A percentile compares a stretch with the other conserved stretches of the same genome.
These are phyloP conservation scores for Hysterium pulicare DNA, from an alignment of 2,329 filamentous ascomycete genomes.

Conservation along the genomic window DNA sequence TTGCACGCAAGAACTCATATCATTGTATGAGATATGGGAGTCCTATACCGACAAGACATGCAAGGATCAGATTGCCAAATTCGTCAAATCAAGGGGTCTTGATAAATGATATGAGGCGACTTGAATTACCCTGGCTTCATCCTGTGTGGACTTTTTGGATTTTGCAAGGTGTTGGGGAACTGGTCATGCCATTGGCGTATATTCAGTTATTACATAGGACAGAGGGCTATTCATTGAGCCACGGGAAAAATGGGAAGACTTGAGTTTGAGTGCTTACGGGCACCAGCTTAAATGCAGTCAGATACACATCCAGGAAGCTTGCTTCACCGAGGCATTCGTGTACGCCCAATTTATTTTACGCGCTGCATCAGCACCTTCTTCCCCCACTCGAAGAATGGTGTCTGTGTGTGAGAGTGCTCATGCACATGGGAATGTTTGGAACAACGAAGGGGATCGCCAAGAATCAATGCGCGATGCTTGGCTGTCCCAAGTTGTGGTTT, in stretches of 20 bases:
- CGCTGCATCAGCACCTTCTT: neutral
- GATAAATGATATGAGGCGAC: conserved; percentile 48
- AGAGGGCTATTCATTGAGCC: no score
- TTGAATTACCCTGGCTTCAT: no score
- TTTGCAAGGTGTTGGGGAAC: conserved; percentile 1
- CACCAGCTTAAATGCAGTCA: conserved; percentile 1
- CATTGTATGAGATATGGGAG: conserved; percentile 77
- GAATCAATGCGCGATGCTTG: conserved; percentile 24
- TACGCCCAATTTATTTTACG: neutral
- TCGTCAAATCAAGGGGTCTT: conserved; percentile 58
- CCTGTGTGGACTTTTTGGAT: no score
- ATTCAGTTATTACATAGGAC: no score
- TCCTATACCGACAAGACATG: conserved; percentile 62
- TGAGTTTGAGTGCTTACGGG: conserved; percentile 1
- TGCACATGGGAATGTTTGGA: conserved; percentile 25
- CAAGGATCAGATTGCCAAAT: conserved; percentile 61
- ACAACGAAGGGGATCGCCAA: conserved; percentile 17
- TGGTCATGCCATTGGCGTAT: neutral
- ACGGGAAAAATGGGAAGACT: neutral
- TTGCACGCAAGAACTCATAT: conserved; percentile 87
- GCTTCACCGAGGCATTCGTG: neutral
- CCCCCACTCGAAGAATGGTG: neutral
- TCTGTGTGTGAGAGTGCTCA: no score
- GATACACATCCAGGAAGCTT: conserved; percentile 1
- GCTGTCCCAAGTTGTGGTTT: conserved; percentile 22